Base-by-base conservation (phyloP, 1,284 basidiomycete species). In the Ganoderma resinaceum region DNA sequence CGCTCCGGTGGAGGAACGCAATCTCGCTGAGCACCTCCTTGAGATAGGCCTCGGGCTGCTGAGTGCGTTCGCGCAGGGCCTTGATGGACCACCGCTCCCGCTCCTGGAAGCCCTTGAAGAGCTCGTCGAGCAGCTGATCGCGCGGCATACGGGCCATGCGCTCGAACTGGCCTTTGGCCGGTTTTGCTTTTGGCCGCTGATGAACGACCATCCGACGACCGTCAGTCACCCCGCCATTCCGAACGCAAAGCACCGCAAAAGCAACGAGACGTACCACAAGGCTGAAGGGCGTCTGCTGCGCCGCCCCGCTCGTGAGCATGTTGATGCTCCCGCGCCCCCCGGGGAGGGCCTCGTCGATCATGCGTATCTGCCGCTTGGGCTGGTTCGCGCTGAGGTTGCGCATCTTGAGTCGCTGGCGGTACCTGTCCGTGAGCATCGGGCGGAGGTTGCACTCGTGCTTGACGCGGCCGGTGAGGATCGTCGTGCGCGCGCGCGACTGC, bases 11-110 rank as follows among this genome's bases (percentile, higher is more conserved):
- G 60, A 96, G 83, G 69, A 87, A 89, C 1, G 94, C 96, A 60
- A 98, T 91, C 71, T 95, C 92, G 55, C 83, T 84, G 61, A 99
- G 82, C 0, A 95, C 91, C 75, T 98, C 95, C 74, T 96, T 94
- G 67, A 99, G 87, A 80, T 96, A 98, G 18, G 86, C 89, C 79
- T 97, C 95, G 0, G 97, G 97, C 80, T 99, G 97, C 78, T 96
- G 91, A 0, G 94, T 94, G 65, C 89, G 90, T 71, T 93, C 89
- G 59, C 95, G 88, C 63, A 98, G 82, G 20, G 89, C 85, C 72
- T 92, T 92, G 78, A 98, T 90, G 69, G 89, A 85, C 96, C 96
- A 98, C 72, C 91, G 91, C 43, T 92, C 89, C 68, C 89, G 88
- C 65, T 94, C 89, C 67, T 89, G 87, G 83, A 97, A 99, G 9